A percentile compares a stretch with the other conserved stretches of the same genome.
phyloP scores from a whole-genome alignment of 2,329 filamentous ascomycete genomes.

The Exophiala sp. region DNA sequence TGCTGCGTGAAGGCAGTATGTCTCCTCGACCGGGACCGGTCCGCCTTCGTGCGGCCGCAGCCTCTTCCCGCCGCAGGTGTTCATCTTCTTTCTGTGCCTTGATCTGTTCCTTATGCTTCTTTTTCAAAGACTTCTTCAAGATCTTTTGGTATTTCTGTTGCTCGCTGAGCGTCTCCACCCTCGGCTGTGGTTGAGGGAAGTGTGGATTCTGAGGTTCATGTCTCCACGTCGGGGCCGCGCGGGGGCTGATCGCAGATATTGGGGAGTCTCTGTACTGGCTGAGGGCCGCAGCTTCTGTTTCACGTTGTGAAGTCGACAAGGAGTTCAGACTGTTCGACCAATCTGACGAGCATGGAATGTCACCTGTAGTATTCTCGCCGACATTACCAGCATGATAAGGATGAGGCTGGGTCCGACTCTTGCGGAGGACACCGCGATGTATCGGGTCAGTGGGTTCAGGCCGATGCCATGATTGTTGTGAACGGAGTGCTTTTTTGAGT shows the following conservation, averaged over 20 bases:
- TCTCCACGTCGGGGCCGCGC: constrained; percentile 4
- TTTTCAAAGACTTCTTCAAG: constrained; percentile 20
- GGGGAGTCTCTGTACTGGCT: constrained; percentile 22
- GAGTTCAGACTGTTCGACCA: constrained; percentile 23
- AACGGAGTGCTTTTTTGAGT: constrained; percentile 19
- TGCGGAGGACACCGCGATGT: constrained; percentile 14
- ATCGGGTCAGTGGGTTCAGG: constrained; percentile 4
- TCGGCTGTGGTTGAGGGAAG: constrained; percentile 11
- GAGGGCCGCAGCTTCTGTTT: constrained; percentile 18
- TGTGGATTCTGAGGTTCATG: constrained; percentile 17
- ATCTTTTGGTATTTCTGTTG: constrained; percentile 21
- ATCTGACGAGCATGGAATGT: constrained; percentile 13
- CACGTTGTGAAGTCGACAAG: constrained; percentile 21
- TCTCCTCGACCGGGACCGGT: constrained; percentile 11
- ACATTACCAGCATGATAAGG: constrained; percentile 15
- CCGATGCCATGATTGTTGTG: constrained; percentile 18
- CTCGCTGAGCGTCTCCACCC: constrained; percentile 18
- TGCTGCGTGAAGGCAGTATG: constrained; percentile 8
- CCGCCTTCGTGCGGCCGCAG: constrained; percentile 10
- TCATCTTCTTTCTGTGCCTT: constrained; percentile 20
- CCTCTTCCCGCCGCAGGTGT: constrained; percentile 11
- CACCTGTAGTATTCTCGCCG: constrained; percentile 12
- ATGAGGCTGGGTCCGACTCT: constrained; percentile 16
- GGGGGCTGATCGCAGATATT: constrained; percentile 19
- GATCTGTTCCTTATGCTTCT: constrained; percentile 12